Evolutionary conservation across 805 yeast genomes (phyloP), one percentile per base, ranked within the genome.

Genomic region (Starmera amethionina): DNA sequence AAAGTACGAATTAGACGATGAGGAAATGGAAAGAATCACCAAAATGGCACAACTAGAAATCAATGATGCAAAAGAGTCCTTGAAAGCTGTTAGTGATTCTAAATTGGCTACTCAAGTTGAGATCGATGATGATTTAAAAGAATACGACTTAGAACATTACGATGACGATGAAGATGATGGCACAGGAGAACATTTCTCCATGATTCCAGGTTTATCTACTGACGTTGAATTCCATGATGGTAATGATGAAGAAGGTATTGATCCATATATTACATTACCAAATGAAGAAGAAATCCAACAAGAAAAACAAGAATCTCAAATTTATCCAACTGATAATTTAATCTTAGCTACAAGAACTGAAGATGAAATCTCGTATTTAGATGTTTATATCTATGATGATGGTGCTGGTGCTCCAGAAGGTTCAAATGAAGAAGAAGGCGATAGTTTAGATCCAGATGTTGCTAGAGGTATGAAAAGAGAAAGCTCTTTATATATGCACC

Each of bases 301-400:
- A 59, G 96, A 86, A 47, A 81, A 81, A 52, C 73, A 79, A 46
- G 97, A 90, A 59, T 67, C 79, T 52, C 96, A 85, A 56, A 78
- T 93, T 33, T 79, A 82, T 52, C 90, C 95, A 36, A 80, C 93
- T 2, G 98, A 93, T 61, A 93, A 87, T 58, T 64, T 93, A 66
- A 73, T 93, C 28, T 71, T 93, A 49, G 88, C 96, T 8, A 81
- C 97, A 2, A 80, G 96, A 67, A 93, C 98, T 4, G 97, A 93
- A 58, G 98, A 93, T 60, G 97, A 90, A 38, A 71, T 93, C 36
- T 87, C 96, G 7, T 84, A 82, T 56, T 68, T 93, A 55, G 97
- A 93, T 54, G 94, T 90, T 4, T 90, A 90, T 54, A 84, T 93
- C 19, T 93, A 89, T 59, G 97, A 93, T 57, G 96, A 89, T 56